Evolutionary conservation across 192 early-diverging fungal species (phyloP).

Genomic region (Entophlyctis helioformis): DNA sequence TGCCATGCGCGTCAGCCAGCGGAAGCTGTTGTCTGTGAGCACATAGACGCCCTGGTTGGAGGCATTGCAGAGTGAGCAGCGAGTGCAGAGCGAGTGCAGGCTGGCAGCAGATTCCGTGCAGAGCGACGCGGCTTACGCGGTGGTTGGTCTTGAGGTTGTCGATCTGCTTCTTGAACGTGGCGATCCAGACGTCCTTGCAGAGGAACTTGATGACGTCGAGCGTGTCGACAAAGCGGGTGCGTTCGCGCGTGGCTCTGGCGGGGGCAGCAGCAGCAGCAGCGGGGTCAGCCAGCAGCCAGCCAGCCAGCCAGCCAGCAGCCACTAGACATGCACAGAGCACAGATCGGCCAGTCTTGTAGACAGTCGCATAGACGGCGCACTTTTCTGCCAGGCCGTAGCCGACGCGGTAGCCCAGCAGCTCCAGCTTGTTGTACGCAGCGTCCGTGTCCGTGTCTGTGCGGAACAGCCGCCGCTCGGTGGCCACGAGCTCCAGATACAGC

Average conservation of each 20-base stretch:
- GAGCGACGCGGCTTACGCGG: conserved; percentile 35
- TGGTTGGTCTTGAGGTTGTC: conserved; percentile 99
- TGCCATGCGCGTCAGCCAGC: conserved; percentile 94
- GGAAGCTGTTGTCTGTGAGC: conserved; percentile 93
- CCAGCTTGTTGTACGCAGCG: conserved; percentile 81
- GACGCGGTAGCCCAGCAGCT: conserved; percentile 81
- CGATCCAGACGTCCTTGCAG: conserved; percentile 96
- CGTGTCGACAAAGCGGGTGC: conserved; percentile 81
- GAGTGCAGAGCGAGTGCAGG: neutral
- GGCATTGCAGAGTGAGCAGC: neutral
- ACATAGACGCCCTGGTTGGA: conserved; percentile 80
- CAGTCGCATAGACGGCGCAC: too few species aligned
- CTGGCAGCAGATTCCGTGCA: neutral
- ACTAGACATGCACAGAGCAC: too few species aligned
- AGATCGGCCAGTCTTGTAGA: too few species aligned
- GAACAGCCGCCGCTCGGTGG: too few species aligned
- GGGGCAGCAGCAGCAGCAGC: neutral
- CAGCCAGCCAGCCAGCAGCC: too few species aligned
- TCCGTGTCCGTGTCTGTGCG: too few species aligned
- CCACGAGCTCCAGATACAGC: too few species aligned
- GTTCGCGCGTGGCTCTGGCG: conserved; percentile 67
- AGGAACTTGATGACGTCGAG: conserved; percentile 97
- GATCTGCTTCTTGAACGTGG: conserved; percentile 92
- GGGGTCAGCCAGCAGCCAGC: too few species aligned
- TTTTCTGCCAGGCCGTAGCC: conserved; percentile 80